Percentiles rank a stretch among this genome's conserved stretches.
Conservation (phyloP, 2,329 filamentous ascomycete species). For the Pseudogymnoascus sp. region DNA sequence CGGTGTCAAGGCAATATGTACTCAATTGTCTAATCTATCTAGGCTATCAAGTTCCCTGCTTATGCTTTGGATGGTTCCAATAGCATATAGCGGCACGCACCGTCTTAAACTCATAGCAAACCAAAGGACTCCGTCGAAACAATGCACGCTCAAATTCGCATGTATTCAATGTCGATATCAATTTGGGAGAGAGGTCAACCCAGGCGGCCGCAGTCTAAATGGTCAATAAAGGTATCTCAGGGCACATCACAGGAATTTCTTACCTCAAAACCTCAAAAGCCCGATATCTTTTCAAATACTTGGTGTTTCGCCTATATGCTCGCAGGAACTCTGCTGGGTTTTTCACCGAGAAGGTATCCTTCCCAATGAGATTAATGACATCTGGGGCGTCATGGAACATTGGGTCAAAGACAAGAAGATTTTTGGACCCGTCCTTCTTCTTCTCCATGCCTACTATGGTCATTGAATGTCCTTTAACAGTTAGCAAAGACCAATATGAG, state of each 20-base stretch:
- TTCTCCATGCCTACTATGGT: conserved; percentile 82
- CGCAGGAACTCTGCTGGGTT: conserved; percentile 51
- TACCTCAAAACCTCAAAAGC: conserved; percentile 76
- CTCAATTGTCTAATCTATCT: not conserved
- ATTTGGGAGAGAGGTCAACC: not conserved
- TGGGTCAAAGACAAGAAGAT: conserved; percentile 82
- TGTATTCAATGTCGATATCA: not conserved
- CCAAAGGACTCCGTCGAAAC: not conserved
- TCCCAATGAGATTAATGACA: conserved; percentile 51
- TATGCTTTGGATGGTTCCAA: not conserved
- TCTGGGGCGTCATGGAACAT: conserved; percentile 63
- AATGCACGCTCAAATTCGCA: not conserved
- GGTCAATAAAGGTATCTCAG: not conserved
- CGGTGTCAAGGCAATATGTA: not conserved
- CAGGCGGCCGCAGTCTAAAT: not conserved
- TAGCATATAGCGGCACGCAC: not conserved
- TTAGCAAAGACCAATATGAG: conserved; percentile 1
- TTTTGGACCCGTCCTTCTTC: conserved; percentile 51
- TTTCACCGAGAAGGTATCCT: conserved; percentile 35
- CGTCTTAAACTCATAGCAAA: not conserved
- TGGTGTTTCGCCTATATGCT: conserved; percentile 62
- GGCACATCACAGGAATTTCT: conserved; percentile 25
- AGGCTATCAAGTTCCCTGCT: not conserved
- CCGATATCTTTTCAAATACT: conserved; percentile 60
- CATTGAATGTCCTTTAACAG: conserved; percentile 68